phyloP scores from a whole-genome alignment of 2,329 filamentous ascomycete species.

The Alternaria brassicae region DNA sequence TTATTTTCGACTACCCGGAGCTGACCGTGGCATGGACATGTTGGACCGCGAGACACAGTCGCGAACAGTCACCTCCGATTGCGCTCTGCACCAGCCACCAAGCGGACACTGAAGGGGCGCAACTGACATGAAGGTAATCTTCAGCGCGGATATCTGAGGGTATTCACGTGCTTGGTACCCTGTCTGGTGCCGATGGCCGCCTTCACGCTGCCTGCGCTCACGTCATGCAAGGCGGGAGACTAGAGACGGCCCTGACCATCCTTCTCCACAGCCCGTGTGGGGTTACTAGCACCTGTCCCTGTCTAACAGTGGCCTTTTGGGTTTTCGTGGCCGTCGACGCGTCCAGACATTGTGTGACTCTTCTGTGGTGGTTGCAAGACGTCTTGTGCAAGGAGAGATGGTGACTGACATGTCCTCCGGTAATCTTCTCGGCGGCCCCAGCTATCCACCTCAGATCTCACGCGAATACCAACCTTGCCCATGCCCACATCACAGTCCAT shows the following conservation, averaged over 20 bases:
- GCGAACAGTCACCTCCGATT: constrained; percentile 26
- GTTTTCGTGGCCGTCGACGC: background rate
- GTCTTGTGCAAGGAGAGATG: background rate
- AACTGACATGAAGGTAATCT: constrained; percentile 12
- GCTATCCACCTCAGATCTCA: constrained; percentile 29
- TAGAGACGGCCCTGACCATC: constrained; percentile 15
- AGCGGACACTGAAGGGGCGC: constrained; percentile 26
- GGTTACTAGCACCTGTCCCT: constrained; percentile 15
- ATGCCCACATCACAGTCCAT: constrained; percentile 35
- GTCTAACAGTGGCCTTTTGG: constrained; percentile 9
- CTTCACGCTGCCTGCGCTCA: constrained; percentile 11
- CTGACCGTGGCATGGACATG: constrained; percentile 30
- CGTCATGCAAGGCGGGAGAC: constrained; percentile 27
- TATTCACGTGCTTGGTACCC: constrained; percentile 28
- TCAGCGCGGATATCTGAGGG: constrained; percentile 35
- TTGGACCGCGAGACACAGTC: constrained; percentile 20
- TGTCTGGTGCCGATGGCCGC: constrained; percentile 6
- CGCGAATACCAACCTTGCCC: constrained; percentile 19
- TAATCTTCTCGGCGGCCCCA: constrained; percentile 30
- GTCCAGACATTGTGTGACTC: constrained; percentile 3
- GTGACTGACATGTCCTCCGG: constrained; percentile 21
- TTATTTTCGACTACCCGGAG: constrained; percentile 37
- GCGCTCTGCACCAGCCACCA: constrained; percentile 8
- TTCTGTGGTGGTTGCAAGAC: background rate
- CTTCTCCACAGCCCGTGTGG: constrained; percentile 28